Evolutionary conservation across 1,284 basidiomycete species (phyloP), one percentile per base, ranked within the genome.

Genomic region (Cutaneotrichosporon mucoides): DNA sequence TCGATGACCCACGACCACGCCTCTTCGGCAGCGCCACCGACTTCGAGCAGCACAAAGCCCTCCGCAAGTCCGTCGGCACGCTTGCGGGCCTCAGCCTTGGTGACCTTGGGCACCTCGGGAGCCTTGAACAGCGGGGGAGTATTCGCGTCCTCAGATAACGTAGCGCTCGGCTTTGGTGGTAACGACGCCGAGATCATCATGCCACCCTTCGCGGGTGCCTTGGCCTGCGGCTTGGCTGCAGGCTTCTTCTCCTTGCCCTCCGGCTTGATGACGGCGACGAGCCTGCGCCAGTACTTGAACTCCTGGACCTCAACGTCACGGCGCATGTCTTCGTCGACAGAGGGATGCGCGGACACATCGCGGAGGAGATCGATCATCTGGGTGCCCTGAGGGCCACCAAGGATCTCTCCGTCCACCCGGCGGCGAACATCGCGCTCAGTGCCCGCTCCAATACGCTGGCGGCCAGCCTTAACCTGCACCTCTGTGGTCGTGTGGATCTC

Each of bases 361-460:
- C 60, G 59, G 12, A 72, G 60, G 11, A 76, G 65, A 6, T 68
- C 65, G 0, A 75, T 65, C 68, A 75, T 65, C 9, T 53, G 54
- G 16, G 68, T 57, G 24, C 79, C 76, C 13, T 73, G 48, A 41
- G 78, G 73, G 0, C 79, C 77, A 3, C 68, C 72, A 33, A 80
- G 66, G 0, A 78, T 68, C 49, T 78, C 73, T 9, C 61, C 69
- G 15, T 75, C 73, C 24, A 73, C 71, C n/a, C 86, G 86, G 69
- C 82, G 85, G 70, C 81, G 84, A 11, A 92, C 76, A 51, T 87
- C 81, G 55, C 88, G 86, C 6, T 84, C 84, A n/a, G 83, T 79
- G 8, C 85, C 81, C 0, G 87, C 88, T 8, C 84, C 74, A 9
- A 97, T 80, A 34, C 94, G 82, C 65, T 82, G 87, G 44, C 91